Base-by-base conservation (phyloP, 2,329 filamentous ascomycete genomes). In the Xylaria sp. region DNA sequence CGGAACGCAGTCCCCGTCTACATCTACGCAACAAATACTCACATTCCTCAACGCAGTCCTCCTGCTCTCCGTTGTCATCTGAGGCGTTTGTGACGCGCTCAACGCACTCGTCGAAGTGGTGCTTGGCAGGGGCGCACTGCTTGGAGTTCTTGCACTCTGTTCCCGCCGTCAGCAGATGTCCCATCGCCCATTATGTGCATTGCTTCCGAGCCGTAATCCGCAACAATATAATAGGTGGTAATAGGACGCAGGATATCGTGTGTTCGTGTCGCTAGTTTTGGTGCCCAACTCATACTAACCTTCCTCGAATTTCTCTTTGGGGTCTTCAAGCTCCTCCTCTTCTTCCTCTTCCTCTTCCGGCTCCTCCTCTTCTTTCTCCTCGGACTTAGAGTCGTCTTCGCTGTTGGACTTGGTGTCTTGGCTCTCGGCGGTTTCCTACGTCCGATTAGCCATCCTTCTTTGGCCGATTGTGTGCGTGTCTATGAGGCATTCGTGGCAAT, bases 1-100 rank as follows among this genome's bases (percentile, higher is more conserved):
- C 36, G 39, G 34, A 46, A 25, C 20, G 3, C 8, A 30, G 10
- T 18, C 13, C 34, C 41, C 23, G n/a, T 23, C 18, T 30, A 20
- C 28, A 30, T 8, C 20, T 1, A 9, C 34, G 20, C 10, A 39
- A 58, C 36, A 56, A 28, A 32, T 28, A 89, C 94, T 83, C 91
- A 98, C 96, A 99, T 87, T 99, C 96, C 87, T 99, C 96, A 75
- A 98, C 93, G 78, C 96, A 99, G 86, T 98, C 94, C 88, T 99
- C 96, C 78, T 92, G 94, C 78, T 92, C 90, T 64, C 85, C 90
- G 76, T 91, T 89, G 72, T 91, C 87, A 75, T 91, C 88, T 78
- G 93, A 89, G 73, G 83, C 80, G 68, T 78, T 78, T 69, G 90
- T 93, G 76, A 99, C 96, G 77, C 96, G 94, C 89, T 97, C 94